Evolutionary conservation across 208 protist species (phyloP), one percentile per base, ranked within the genome.

Genomic region (Phytomonas sp.): DNA sequence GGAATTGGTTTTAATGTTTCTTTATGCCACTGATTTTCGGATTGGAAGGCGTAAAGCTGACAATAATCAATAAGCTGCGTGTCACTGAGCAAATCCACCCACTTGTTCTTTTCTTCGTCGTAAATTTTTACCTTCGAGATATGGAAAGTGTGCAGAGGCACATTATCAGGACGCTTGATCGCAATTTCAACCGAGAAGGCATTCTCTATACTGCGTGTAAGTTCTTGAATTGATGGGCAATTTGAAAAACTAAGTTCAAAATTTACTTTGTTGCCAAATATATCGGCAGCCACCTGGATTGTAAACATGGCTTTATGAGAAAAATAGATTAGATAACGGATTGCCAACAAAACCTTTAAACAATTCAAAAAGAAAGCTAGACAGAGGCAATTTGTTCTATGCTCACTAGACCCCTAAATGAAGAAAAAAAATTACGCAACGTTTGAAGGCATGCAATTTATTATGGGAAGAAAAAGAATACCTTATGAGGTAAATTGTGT

Each of bases 1-100:
- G 92, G 92, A 72, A 97, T 97, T 28, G 88, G 80, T 73, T 94
- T 94, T 73, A 86, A 82, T 31, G 85, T 89, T 67, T 97, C 89
- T 83, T 94, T 97, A 82, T 97, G 92, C 89, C 89, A 97, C 36
- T 79, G 79, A 75, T 94, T 97, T 63, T 91, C 86, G 26, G 86
- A 82, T 68, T 97, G 92, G 77, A 94, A 97, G 70, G 87, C 89
- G 70, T 97, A 95, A 37, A 97, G 73, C 79, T 97, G 92, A 71
- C 84, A 89, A 68, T 90, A 93, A 74, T 92, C 82, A 11, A 79
- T 32, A 36, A 97, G 79, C 79, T 95, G 89, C 15, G 73, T 79
- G 34, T 93, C 89, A n/a, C 81, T 78, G 13, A 80, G 56, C 40
- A 97, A 75, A 72, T 95, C 89, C 8, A 93, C 83, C 92, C 92